Percentiles rank a stretch among this genome's conserved stretches.
Evolutionary conservation across 805 yeast species (phyloP).

Genomic region (Kazachstania viticola): DNA sequence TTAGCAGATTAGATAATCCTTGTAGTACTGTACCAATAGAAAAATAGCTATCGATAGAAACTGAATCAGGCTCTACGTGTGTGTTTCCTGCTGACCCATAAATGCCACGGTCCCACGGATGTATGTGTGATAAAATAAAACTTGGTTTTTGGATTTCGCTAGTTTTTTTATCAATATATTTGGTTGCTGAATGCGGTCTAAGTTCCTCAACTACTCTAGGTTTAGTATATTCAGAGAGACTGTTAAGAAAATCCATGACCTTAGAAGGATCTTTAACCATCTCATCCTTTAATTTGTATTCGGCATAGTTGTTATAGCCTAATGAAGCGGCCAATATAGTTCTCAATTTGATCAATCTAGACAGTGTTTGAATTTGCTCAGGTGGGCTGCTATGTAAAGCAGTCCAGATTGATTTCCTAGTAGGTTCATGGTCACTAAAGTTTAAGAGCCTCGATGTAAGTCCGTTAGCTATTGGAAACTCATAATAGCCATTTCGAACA

Average conservation of each 20-base stretch:
- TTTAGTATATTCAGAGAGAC: conserved; percentile 40
- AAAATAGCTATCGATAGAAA: conserved; percentile 57
- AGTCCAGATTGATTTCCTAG: conserved; percentile 65
- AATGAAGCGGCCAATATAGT: conserved; percentile 61
- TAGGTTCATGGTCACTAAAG: conserved; percentile 40
- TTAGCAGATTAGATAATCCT: conserved; percentile 66
- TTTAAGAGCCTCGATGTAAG: too few species aligned
- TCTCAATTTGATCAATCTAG: conserved; percentile 50
- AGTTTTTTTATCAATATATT: conserved; percentile 16
- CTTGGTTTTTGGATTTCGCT: conserved; percentile 13
- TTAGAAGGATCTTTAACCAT: conserved; percentile 78
- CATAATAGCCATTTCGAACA: conserved; percentile 32
- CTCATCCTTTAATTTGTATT: conserved; percentile 76
- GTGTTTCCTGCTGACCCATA: conserved; percentile 13
- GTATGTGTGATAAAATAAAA: conserved; percentile 36
- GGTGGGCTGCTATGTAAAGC: conserved; percentile 55
- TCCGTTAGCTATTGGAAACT: conserved; percentile 52
- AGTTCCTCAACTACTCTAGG: conserved; percentile 53
- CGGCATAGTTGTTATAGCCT: conserved; percentile 59
- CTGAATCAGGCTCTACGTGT: conserved; percentile 17
- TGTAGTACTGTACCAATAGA: conserved; percentile 79
- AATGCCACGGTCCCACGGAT: conserved; percentile 92
- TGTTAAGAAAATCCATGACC: conserved; percentile 56
- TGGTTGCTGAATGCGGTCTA: conserved; percentile 32
- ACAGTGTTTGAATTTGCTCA: conserved; percentile 49